These are phyloP conservation scores for Mucor circinelloides DNA, from an alignment of 371 early-diverging fungal species.

Conservation along the genomic window DNA sequence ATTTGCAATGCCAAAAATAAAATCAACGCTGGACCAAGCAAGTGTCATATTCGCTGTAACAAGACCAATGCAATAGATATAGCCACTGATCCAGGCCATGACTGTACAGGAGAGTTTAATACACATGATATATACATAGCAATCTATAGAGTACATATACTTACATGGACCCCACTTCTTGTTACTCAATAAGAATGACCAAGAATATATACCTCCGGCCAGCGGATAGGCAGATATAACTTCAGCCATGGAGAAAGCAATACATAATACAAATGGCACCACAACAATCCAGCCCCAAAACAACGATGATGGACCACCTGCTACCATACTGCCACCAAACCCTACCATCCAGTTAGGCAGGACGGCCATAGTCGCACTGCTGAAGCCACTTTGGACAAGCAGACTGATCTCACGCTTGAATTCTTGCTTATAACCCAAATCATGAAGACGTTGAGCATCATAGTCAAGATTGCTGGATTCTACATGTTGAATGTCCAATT, in stretches of 20 bases:
- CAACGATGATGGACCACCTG: constrained; percentile 44
- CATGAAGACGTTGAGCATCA: constrained; percentile 39
- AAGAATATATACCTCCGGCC: constrained; percentile 41
- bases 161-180: constrained; percentile 46
- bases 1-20: constrained; percentile 31
- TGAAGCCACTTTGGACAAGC: constrained; percentile 39
- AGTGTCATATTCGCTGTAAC: constrained; percentile 35
- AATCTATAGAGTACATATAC: neutral
- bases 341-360: constrained; percentile 42
- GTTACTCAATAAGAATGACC: constrained; percentile 40
- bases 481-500: constrained; percentile 15
- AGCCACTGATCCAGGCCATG: constrained; percentile 46
- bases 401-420: constrained; percentile 44
- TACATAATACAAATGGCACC: constrained; percentile 40
- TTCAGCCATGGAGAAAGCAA: constrained; percentile 43
- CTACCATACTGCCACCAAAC: constrained; percentile 31
- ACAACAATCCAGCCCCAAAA: constrained; percentile 46
- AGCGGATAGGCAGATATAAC: constrained; percentile 42
- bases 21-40: constrained; percentile 35
- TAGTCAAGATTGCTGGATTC: constrained; percentile 25
- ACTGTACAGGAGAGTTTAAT: constrained; percentile 16
- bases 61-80: constrained; percentile 34
- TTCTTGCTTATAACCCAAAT: constrained; percentile 48
- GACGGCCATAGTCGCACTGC: constrained; percentile 35
- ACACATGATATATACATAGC: neutral